Percentiles rank a stretch among this genome's conserved stretches.
These are phyloP conservation scores for Aureobasidium sp. DNA, from an alignment of 2,329 filamentous ascomycete species.

Conservation along the genomic window DNA sequence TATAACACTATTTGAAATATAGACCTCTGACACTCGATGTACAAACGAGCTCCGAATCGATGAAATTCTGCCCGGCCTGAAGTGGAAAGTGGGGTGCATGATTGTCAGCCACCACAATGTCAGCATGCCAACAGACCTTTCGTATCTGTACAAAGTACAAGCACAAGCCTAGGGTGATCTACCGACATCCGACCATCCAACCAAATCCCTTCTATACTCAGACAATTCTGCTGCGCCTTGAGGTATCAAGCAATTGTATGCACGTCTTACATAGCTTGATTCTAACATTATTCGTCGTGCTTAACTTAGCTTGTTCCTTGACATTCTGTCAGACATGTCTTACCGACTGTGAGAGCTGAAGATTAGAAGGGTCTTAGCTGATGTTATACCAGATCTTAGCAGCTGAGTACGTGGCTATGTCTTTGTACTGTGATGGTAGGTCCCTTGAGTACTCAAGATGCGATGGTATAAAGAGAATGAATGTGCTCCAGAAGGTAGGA, in stretches of 20 bases:
- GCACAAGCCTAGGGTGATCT: background rate
- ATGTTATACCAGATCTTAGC: slow-evolving; percentile 3
- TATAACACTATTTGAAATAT: background rate
- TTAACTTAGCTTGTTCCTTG: background rate
- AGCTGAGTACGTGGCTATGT: background rate
- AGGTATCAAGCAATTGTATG: background rate
- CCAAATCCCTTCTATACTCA: background rate
- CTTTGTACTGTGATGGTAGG: background rate
- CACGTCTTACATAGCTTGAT: background rate
- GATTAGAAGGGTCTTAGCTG: background rate
- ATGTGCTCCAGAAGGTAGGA: background rate
- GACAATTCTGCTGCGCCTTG: background rate
- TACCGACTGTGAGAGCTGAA: background rate
- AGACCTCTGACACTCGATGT: background rate
- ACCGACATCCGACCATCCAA: background rate
- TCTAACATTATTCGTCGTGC: background rate
- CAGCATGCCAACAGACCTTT: background rate
- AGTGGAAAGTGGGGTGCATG: background rate
- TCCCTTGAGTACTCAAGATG: background rate
- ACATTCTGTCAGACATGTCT: background rate
- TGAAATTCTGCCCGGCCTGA: background rate
- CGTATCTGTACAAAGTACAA: background rate
- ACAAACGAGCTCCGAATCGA: background rate
- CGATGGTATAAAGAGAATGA: background rate
- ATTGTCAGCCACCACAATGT: background rate